phyloP scores from a whole-genome alignment of 1,284 basidiomycete genomes.

The Sanghuangporus weigelae region DNA sequence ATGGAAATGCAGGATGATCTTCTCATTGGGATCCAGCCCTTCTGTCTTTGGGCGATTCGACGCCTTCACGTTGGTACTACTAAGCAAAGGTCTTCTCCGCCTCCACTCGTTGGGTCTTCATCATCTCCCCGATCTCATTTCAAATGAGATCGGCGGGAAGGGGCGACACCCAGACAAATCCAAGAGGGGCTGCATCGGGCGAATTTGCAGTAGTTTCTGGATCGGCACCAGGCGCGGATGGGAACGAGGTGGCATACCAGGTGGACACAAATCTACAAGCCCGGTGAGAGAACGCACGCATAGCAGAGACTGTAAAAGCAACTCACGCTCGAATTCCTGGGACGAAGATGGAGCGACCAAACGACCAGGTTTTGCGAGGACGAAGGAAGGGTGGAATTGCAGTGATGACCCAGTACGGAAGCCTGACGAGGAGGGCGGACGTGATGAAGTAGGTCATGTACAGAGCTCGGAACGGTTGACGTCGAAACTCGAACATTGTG shows the following conservation, averaged over 20 bases:
- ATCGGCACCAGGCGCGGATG: not conserved
- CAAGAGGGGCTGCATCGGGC: constrained; percentile 11
- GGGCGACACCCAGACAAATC: constrained; percentile 22
- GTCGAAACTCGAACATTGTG: no score
- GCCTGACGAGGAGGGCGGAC: no score
- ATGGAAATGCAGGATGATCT: no score
- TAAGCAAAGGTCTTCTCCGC: constrained; percentile 18
- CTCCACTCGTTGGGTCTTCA: constrained; percentile 18
- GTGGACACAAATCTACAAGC: not conserved
- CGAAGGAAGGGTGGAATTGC: no score
- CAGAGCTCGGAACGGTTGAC: no score
- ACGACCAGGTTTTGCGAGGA: no score
- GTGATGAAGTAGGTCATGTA: no score
- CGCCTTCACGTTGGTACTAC: constrained; percentile 18
- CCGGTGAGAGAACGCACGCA: not conserved
- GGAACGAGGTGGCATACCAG: not conserved
- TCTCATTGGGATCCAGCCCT: not conserved
- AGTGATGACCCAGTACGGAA: no score
- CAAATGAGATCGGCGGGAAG: constrained; percentile 18
- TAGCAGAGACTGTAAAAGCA: no score
- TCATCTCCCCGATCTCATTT: constrained; percentile 21
- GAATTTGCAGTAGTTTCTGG: constrained; percentile 2
- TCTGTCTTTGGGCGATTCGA: no score
- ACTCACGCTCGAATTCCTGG: no score
- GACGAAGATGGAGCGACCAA: no score